Conservation (phyloP, 768 basidiomycete species). For the Clathrus columnatus region DNA sequence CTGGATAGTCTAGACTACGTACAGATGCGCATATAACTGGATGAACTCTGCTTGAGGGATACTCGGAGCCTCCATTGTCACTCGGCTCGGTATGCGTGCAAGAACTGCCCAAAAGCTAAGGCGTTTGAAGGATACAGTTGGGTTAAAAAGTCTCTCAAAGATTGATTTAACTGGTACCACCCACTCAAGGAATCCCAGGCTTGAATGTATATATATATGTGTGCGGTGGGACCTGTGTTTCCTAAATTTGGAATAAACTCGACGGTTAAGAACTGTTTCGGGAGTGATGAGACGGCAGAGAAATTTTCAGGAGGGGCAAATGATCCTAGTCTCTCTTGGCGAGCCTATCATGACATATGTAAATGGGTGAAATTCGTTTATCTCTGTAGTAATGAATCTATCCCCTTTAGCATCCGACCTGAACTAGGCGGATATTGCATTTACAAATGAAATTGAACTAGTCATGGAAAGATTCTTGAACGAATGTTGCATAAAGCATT, state of each 20-base stretch:
- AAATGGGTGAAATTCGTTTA: background rate
- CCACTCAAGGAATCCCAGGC: background rate
- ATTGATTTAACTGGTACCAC: background rate
- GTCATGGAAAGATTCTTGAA: background rate
- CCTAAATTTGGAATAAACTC: background rate
- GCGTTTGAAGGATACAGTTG: no score
- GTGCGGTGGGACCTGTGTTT: background rate
- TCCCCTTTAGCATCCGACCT: background rate
- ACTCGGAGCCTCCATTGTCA: background rate
- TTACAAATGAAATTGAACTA: no score
- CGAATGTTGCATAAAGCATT: no score
- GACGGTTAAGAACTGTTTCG: background rate
- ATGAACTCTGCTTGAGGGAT: background rate
- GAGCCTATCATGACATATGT: background rate
- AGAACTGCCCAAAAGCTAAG: no score
- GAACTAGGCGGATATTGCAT: background rate
- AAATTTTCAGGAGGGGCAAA: no score
- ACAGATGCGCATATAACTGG: background rate
- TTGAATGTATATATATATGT: background rate
- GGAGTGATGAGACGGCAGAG: background rate
- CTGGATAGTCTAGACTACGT: background rate
- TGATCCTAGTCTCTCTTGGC: background rate
- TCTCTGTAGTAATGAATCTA: background rate
- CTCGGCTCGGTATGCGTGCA: background rate
- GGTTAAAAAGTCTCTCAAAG: no score